A percentile compares a stretch with the other conserved stretches of the same genome.
Evolutionary conservation across 164 flowering plant genomes (phyloP).

Genomic region (Chloranthus sessilifolius): DNA sequence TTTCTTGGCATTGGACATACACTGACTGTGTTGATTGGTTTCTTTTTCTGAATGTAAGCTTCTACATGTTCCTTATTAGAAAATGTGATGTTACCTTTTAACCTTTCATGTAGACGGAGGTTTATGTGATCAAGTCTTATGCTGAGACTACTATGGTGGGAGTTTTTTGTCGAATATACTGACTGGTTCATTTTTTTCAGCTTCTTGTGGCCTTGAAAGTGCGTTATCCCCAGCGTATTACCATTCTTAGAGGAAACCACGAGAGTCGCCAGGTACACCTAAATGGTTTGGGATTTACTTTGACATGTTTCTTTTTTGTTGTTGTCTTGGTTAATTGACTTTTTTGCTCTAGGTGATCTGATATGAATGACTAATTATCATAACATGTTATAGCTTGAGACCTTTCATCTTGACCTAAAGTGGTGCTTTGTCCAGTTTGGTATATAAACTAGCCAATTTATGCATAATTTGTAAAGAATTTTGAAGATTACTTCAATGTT

Average conservation of each 20-base stretch:
- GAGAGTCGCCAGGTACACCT: constrained; percentile 96
- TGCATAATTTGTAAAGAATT: background rate
- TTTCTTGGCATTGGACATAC: too few species aligned
- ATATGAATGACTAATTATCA: background rate
- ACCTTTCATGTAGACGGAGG: too few species aligned
- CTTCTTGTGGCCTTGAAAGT: constrained; percentile 88
- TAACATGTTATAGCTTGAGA: background rate
- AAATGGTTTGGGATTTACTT: background rate
- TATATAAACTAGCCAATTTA: background rate
- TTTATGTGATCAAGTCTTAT: too few species aligned
- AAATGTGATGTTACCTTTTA: too few species aligned
- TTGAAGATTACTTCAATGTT: constrained; percentile 1
- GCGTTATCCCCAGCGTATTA: constrained; percentile 81
- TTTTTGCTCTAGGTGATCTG: background rate
- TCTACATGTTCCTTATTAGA: too few species aligned
- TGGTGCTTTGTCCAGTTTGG: background rate
- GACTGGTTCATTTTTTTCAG: constrained; percentile 36
- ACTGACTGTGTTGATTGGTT: too few species aligned
- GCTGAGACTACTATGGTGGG: too few species aligned
- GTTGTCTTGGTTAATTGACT: background rate
- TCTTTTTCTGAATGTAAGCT: too few species aligned
- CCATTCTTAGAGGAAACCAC: constrained; percentile 94
- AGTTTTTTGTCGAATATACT: constrained; percentile 4
- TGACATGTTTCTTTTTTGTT: background rate
- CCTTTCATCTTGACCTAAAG: background rate